Conservation (phyloP, 306 rosid species). For the Potentilla sterilis region DNA sequence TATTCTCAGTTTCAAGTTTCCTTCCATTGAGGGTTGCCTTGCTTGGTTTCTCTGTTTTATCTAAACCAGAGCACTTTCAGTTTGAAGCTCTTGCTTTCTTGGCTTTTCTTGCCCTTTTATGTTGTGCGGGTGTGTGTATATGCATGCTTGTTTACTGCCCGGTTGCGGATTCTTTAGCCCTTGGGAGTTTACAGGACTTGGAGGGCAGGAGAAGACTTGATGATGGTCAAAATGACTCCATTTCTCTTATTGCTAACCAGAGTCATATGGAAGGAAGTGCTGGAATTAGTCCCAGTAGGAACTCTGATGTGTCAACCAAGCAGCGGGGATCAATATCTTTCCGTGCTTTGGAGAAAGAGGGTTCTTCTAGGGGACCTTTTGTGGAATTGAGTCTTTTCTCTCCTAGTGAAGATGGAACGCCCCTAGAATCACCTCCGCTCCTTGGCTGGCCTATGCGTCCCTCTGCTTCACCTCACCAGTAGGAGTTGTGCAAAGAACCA, state of each 20-base stretch:
- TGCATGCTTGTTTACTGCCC: conserved; percentile 92
- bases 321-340: conserved; percentile 81
- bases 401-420: conserved; percentile 63
- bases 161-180: conserved; percentile 83
- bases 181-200: conserved; percentile 75
- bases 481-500: conserved; percentile 34
- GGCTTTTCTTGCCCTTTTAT: conserved; percentile 85
- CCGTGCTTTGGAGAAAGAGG: conserved; percentile 60
- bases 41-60: conserved; percentile 86
- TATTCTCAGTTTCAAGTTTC: conserved; percentile 79
- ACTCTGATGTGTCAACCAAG: conserved; percentile 71
- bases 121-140: conserved; percentile 84
- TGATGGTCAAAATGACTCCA: conserved; percentile 60
- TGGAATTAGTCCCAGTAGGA: conserved; percentile 55
- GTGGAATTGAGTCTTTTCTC: conserved; percentile 94
- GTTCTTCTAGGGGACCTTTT: conserved; percentile 70
- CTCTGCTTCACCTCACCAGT: conserved; percentile 24
- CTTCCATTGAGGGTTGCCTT: conserved; percentile 91
- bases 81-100: conserved; percentile 85
- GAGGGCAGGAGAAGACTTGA: conserved; percentile 65
- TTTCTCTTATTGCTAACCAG: conserved; percentile 81
- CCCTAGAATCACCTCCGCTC: conserved; percentile 81
- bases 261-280: conserved; percentile 59
- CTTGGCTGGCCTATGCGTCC: conserved; percentile 86
- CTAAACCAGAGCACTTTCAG: conserved; percentile 65